These are phyloP conservation scores for Annulohypoxylon truncatum DNA, from an alignment of 2,329 filamentous ascomycete species.

Conservation along the genomic window DNA sequence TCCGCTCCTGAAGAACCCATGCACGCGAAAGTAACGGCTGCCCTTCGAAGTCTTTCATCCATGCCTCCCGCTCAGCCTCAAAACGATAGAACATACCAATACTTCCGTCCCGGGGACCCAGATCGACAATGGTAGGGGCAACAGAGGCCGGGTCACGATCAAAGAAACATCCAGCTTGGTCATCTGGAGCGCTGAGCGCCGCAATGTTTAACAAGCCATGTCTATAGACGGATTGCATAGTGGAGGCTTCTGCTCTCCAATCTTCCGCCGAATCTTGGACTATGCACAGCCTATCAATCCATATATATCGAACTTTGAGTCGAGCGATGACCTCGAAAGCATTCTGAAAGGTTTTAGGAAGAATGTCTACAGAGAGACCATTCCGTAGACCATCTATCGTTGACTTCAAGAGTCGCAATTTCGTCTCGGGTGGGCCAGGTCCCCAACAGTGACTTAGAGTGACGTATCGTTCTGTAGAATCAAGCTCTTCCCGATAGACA, in stretches of 20 bases:
- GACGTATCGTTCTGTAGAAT: slow-evolving; percentile 23
- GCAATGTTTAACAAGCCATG: slow-evolving; percentile 37
- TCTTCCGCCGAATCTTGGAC: slow-evolving; percentile 40
- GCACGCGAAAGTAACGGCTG: slow-evolving; percentile 32
- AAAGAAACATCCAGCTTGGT: slow-evolving; percentile 32
- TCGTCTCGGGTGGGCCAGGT: slow-evolving; percentile 6
- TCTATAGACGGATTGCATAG: slow-evolving; percentile 37
- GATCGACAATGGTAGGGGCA: slow-evolving; percentile 21
- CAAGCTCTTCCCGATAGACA: slow-evolving; percentile 16
- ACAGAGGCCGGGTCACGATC: slow-evolving; percentile 22
- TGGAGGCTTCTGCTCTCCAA: slow-evolving; percentile 32
- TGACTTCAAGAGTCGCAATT: slow-evolving; percentile 18
- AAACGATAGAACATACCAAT: slow-evolving; percentile 3
- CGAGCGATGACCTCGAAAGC: slow-evolving; percentile 34
- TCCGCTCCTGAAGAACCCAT: slow-evolving; percentile 42
- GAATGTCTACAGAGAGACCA: slow-evolving; percentile 13
- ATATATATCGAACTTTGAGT: slow-evolving; percentile 39
- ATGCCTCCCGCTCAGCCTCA: slow-evolving; percentile 4
- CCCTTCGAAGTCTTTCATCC: slow-evolving; percentile 12
- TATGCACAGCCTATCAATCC: slow-evolving; percentile 45
- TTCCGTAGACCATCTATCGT: not conserved
- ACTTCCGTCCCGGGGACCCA: slow-evolving; percentile 3
- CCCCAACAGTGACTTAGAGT: slow-evolving; percentile 42
- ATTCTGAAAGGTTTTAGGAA: slow-evolving; percentile 36
- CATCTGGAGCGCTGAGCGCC: slow-evolving; percentile 25